Evolutionary conservation across 768 basidiomycete genomes (phyloP).

Genomic region (Sarcomyxa edulis): DNA sequence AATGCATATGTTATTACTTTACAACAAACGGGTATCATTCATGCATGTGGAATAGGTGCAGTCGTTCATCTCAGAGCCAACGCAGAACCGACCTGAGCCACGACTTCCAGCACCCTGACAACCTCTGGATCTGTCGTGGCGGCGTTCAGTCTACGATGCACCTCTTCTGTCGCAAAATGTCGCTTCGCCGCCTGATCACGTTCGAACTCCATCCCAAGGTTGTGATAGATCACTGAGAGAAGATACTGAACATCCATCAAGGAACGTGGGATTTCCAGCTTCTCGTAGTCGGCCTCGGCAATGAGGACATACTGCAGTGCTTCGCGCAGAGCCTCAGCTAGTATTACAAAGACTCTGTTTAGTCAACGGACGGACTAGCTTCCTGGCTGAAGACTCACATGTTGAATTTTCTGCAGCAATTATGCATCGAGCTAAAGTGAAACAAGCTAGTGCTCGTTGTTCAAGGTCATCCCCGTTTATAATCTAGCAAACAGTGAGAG

Average conservation of each 20-base stretch:
- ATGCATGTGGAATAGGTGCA: neutral
- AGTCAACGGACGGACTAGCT: no score
- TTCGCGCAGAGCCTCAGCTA: slow-evolving; percentile 42
- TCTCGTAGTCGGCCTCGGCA: slow-evolving; percentile 62
- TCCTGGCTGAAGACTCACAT: slow-evolving; percentile 29
- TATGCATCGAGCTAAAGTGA: slow-evolving; percentile 70
- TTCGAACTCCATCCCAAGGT: slow-evolving; percentile 48
- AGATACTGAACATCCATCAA: slow-evolving; percentile 69
- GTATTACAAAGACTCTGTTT: neutral
- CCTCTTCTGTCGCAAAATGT: slow-evolving; percentile 39
- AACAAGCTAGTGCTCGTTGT: slow-evolving; percentile 69
- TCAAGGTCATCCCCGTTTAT: slow-evolving; percentile 71
- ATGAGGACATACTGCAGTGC: slow-evolving; percentile 56
- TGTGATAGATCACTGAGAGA: slow-evolving; percentile 67
- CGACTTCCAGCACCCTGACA: slow-evolving; percentile 49
- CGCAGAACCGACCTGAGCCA: slow-evolving; percentile 53
- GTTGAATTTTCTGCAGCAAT: slow-evolving; percentile 48
- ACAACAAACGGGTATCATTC: no score
- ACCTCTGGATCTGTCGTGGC: slow-evolving; percentile 47
- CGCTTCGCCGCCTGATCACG: slow-evolving; percentile 50
- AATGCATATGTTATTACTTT: no score
- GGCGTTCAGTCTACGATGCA: slow-evolving; percentile 35
- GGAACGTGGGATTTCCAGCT: slow-evolving; percentile 53
- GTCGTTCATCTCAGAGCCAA: slow-evolving; percentile 33
- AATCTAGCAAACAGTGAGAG: slow-evolving; percentile 34